Percentiles rank a stretch among this genome's conserved stretches.
Evolutionary conservation across 352 stramenopile species (phyloP).

Genomic region (Phytophthora chlamydospora): DNA sequence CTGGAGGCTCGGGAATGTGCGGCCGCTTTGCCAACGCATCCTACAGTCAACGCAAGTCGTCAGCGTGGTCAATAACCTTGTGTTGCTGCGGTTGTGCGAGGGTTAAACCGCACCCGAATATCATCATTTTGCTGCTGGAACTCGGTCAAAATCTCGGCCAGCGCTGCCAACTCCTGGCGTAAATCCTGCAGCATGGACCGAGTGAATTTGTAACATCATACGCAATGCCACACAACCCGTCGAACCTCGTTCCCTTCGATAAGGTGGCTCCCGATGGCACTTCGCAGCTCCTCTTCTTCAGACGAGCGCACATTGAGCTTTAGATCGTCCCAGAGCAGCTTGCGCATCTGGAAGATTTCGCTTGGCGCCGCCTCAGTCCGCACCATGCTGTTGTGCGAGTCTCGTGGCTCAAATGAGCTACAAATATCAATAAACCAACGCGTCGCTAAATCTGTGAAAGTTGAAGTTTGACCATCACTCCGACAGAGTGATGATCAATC

Average conservation of each 20-base stretch:
- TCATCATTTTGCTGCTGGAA: conserved; percentile 82
- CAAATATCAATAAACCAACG: conserved; percentile 15
- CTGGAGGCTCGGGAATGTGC: conserved; percentile 64
- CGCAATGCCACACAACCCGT: neutral
- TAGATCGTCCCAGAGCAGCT: conserved; percentile 82
- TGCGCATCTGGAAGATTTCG: conserved; percentile 74
- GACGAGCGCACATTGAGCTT: conserved; percentile 51
- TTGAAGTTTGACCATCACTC: conserved; percentile 28
- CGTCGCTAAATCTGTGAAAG: conserved; percentile 19
- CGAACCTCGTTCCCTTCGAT: conserved; percentile 76
- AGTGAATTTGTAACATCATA: neutral
- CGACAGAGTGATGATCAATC: conserved; percentile 16
- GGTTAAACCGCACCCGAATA: conserved; percentile 54
- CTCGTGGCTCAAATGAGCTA: neutral
- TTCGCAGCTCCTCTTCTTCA: conserved; percentile 69
- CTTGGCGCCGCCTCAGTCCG: conserved; percentile 32
- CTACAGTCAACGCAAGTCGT: conserved; percentile 25
- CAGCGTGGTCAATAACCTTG: neutral
- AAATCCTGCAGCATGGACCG: conserved; percentile 47
- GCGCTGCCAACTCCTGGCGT: conserved; percentile 54
- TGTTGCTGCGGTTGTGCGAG: neutral
- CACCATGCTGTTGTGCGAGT: conserved; percentile 3
- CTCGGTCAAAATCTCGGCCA: conserved; percentile 79
- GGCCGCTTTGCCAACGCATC: conserved; percentile 60
- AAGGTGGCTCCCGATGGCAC: conserved; percentile 58